phyloP scores from a whole-genome alignment of 2,329 filamentous ascomycete species.

The Stagonosporopsis chrysanthemi region DNA sequence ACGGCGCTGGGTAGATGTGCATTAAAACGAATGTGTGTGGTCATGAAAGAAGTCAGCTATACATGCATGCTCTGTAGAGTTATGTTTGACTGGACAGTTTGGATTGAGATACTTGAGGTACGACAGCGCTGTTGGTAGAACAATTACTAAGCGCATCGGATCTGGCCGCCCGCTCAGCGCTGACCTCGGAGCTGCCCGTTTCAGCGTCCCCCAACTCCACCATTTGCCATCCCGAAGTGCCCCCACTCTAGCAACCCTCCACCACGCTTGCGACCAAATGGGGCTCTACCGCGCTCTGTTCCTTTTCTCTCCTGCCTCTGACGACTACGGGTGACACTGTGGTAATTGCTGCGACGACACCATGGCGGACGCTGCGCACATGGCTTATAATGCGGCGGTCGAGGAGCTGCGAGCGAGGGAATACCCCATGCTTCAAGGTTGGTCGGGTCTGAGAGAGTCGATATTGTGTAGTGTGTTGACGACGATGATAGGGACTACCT shows the following conservation, averaged over 20 bases:
- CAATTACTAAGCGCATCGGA: constrained; percentile 20
- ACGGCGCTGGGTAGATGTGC: too few species aligned
- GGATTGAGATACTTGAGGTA: too few species aligned
- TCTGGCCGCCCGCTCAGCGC: constrained; percentile 11
- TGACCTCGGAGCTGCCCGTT: constrained; percentile 19
- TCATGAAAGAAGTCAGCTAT: too few species aligned
- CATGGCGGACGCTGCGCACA: constrained; percentile 39
- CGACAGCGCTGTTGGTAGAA: too few species aligned
- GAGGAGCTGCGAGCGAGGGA: constrained; percentile 66
- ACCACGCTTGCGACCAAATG: constrained; percentile 38
- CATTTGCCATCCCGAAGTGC: constrained; percentile 39
- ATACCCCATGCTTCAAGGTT: constrained; percentile 75
- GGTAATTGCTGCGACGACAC: constrained; percentile 5
- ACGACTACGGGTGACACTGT: constrained; percentile 34
- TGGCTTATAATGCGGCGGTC: constrained; percentile 65
- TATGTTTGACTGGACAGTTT: too few species aligned
- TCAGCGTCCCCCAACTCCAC: constrained; percentile 26
- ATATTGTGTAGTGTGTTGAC: constrained; percentile 15
- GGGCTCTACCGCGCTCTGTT: constrained; percentile 19
- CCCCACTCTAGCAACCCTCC: constrained; percentile 45
- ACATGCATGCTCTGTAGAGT: too few species aligned
- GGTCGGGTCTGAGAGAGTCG: constrained; percentile 4
- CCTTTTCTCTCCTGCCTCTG: constrained; percentile 16
- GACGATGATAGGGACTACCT: constrained; percentile 67
- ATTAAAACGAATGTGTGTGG: too few species aligned